Conservation (phyloP, 164 flowering plant species). For the Stephania japonica region DNA sequence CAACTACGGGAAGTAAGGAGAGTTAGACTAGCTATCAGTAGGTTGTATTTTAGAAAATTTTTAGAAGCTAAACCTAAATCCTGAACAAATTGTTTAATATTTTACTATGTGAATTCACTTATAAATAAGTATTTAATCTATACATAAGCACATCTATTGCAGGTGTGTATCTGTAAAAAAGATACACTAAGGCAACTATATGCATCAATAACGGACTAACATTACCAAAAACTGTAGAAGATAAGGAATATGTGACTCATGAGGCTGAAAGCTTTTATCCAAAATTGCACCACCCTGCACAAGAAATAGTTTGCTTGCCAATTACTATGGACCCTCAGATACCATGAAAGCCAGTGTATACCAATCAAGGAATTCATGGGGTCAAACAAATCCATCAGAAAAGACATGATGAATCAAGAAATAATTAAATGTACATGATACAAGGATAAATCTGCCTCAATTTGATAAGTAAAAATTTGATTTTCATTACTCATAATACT, state of each 20-base stretch:
- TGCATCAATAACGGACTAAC: neutral
- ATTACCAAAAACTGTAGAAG: constrained; percentile 90
- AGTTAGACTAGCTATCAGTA: too few species aligned
- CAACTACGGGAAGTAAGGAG: too few species aligned
- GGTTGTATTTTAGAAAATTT: too few species aligned
- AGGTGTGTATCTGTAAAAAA: neutral
- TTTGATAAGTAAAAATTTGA: too few species aligned
- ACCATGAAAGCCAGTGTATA: neutral
- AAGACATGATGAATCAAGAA: neutral
- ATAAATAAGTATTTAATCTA: too few species aligned
- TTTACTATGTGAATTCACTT: too few species aligned
- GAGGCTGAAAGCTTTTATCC: constrained; percentile 72
- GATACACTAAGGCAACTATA: neutral
- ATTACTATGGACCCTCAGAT: neutral
- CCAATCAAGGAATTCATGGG: neutral
- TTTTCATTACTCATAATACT: too few species aligned
- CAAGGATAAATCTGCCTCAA: neutral
- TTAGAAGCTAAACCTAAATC: too few species aligned
- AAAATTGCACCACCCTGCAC: constrained; percentile 78
- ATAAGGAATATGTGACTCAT: constrained; percentile 94
- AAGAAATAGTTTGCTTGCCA: constrained; percentile 16
- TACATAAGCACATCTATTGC: too few species aligned
- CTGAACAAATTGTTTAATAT: too few species aligned
- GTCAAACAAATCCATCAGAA: neutral
- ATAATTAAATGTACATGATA: neutral